These are phyloP conservation scores for Euphorbia lathyris DNA, from an alignment of 345 rosid genomes.

Conservation along the genomic window DNA sequence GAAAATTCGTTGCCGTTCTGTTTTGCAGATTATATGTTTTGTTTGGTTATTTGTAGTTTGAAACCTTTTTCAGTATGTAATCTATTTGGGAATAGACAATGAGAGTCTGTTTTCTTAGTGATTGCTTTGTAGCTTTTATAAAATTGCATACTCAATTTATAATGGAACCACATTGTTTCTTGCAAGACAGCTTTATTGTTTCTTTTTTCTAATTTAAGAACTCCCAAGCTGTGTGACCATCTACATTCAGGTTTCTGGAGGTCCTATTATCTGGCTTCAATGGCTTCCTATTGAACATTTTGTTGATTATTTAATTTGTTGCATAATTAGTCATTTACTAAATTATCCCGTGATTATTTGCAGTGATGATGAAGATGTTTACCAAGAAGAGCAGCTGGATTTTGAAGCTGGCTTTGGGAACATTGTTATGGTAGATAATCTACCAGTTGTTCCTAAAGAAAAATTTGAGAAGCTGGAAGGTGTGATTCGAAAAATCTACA, in stretches of 20 bases:
- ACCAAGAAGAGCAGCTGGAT: constrained; percentile 62
- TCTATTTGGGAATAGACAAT: too few species aligned
- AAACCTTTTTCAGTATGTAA: too few species aligned
- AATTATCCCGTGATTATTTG: too few species aligned
- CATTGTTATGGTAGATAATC: constrained; percentile 73
- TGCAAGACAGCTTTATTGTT: background rate
- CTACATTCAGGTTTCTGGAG: too few species aligned
- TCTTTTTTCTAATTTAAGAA: background rate
- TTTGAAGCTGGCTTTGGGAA: constrained; percentile 73
- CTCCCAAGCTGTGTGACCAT: too few species aligned
- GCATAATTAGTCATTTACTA: background rate
- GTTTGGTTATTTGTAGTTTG: too few species aligned
- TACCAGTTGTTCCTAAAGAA: constrained; percentile 73
- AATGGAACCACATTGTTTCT: background rate
- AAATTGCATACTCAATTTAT: background rate
- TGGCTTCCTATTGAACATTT: background rate
- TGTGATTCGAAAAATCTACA: constrained; percentile 73
- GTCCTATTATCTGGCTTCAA: background rate
- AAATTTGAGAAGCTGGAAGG: constrained; percentile 89
- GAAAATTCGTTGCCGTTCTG: too few species aligned
- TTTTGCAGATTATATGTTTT: background rate
- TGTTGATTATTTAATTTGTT: background rate
- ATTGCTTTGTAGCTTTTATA: too few species aligned
- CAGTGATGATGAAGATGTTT: constrained; percentile 85
- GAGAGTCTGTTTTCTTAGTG: too few species aligned